These are phyloP conservation scores for Aspergillus wentii DNA, from an alignment of 495 filamentous ascomycete genomes.

Conservation along the genomic window DNA sequence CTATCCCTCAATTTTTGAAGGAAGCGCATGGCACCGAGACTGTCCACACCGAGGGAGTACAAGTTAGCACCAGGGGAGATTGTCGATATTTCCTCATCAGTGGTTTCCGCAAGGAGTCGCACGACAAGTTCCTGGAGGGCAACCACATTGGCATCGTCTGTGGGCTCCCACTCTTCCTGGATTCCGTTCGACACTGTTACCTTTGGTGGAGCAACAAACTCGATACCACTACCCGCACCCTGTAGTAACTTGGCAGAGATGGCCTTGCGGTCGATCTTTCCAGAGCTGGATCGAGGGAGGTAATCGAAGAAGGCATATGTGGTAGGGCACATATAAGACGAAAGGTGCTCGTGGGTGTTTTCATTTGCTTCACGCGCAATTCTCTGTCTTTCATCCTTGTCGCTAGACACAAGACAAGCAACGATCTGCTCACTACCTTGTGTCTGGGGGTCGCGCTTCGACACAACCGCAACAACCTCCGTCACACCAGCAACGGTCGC, in stretches of 20 bases:
- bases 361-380: constrained; percentile 37
- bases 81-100: constrained; percentile 29
- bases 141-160: not conserved
- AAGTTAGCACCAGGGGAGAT: constrained; percentile 52
- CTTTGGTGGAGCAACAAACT: constrained; percentile 3
- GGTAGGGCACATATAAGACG: constrained; percentile 16
- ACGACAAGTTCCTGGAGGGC: constrained; percentile 10
- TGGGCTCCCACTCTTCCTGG: constrained; percentile 3
- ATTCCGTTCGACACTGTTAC: not conserved
- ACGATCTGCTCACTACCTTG: constrained; percentile 19
- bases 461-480: constrained; percentile 15
- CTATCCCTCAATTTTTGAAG: constrained; percentile 22
- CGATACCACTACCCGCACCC: not conserved
- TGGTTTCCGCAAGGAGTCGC: constrained; percentile 41
- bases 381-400: constrained; percentile 16
- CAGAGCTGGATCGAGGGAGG: constrained; percentile 19
- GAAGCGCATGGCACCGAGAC: constrained; percentile 66
- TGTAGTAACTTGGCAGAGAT: constrained; percentile 10
- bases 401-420: constrained; percentile 14
- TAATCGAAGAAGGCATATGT: constrained; percentile 14
- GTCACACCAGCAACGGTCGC: constrained; percentile 12
- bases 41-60: constrained; percentile 74
- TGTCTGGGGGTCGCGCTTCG: constrained; percentile 7
- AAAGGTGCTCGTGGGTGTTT: constrained; percentile 29
- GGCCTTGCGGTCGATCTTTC: constrained; percentile 20